These are phyloP conservation scores for Cercospora sojina DNA, from an alignment of 2,329 filamentous ascomycete species.

Conservation along the genomic window DNA sequence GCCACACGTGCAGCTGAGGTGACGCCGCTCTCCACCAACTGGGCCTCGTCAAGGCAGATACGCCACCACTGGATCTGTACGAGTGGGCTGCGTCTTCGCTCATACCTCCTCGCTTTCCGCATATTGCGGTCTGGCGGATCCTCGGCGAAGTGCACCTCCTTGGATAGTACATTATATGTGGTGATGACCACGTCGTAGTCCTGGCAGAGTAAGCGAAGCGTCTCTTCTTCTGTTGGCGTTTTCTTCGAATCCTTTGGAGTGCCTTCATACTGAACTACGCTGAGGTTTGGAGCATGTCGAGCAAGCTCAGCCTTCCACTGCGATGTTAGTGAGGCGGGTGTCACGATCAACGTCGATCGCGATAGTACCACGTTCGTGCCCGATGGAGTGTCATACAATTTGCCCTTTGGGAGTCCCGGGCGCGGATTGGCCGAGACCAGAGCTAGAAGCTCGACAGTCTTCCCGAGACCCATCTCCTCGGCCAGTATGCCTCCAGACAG, in stretches of 20 bases:
- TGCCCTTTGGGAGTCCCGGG: conserved; percentile 30
- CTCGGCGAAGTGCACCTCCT: conserved; percentile 75
- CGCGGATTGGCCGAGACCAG: conserved; percentile 65
- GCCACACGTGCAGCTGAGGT: conserved; percentile 80
- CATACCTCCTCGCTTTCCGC: conserved; percentile 46
- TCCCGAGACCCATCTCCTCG: conserved; percentile 82
- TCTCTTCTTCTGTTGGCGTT: conserved; percentile 37
- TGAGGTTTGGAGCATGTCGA: conserved; percentile 57
- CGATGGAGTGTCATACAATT: conserved; percentile 41
- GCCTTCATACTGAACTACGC: conserved; percentile 58
- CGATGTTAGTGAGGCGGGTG: conserved; percentile 59
- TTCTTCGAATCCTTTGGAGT: conserved; percentile 41
- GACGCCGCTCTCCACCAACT: conserved; percentile 90
- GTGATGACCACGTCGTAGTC: conserved; percentile 59
- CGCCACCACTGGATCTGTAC: conserved; percentile 86
- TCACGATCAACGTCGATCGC: conserved; percentile 62
- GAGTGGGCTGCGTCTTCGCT: conserved; percentile 72
- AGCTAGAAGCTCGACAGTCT: conserved; percentile 73
- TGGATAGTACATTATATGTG: conserved; percentile 68
- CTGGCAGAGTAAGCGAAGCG: conserved; percentile 49
- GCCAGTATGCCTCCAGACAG: conserved; percentile 65
- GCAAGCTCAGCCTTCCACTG: conserved; percentile 64
- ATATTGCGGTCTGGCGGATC: conserved; percentile 70
- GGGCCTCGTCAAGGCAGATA: conserved; percentile 71
- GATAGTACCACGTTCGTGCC: conserved; percentile 51